Conservation (phyloP, 2,329 filamentous ascomycete genomes). For the Elsinoe perseae region DNA sequence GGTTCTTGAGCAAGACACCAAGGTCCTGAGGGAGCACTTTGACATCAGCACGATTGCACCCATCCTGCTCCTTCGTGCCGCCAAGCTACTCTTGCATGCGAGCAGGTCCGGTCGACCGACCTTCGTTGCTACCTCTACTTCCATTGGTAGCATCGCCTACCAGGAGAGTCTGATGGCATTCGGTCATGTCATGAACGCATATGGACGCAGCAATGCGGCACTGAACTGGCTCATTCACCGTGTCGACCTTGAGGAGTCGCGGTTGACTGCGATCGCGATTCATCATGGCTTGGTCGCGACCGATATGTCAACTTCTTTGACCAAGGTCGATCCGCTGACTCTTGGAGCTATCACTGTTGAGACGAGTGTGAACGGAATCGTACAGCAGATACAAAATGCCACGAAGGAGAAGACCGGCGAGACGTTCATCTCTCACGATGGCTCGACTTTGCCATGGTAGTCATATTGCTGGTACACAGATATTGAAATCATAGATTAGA, state of each 20-base stretch:
- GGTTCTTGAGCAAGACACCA: slow-evolving; percentile 21
- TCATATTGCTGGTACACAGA: too few relatives aligned
- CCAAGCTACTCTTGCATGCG: slow-evolving; percentile 31
- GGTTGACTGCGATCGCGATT: slow-evolving; percentile 22
- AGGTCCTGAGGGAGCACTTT: slow-evolving; percentile 23
- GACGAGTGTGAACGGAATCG: not conserved
- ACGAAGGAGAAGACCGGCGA: not conserved
- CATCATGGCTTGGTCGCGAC: slow-evolving; percentile 25
- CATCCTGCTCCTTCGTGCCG: slow-evolving; percentile 41
- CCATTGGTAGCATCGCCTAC: not conserved
- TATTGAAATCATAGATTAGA: not conserved
- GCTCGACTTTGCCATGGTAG: not conserved
- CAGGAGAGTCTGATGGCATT: slow-evolving; percentile 18
- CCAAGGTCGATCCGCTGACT: not conserved
- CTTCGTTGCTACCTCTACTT: slow-evolving; percentile 32
- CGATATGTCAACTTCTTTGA: slow-evolving; percentile 22
- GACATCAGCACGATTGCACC: slow-evolving; percentile 33
- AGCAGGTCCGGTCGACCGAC: slow-evolving; percentile 25
- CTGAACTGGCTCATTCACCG: slow-evolving; percentile 33
- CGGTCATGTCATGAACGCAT: slow-evolving; percentile 32
- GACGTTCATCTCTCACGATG: not conserved
- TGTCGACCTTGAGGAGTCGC: slow-evolving; percentile 32
- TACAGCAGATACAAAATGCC: not conserved
- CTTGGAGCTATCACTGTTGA: not conserved
- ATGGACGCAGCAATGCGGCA: slow-evolving; percentile 40